Evolutionary conservation across 2,329 filamentous ascomycete species (phyloP).

Genomic region (Corynespora cassiicola): DNA sequence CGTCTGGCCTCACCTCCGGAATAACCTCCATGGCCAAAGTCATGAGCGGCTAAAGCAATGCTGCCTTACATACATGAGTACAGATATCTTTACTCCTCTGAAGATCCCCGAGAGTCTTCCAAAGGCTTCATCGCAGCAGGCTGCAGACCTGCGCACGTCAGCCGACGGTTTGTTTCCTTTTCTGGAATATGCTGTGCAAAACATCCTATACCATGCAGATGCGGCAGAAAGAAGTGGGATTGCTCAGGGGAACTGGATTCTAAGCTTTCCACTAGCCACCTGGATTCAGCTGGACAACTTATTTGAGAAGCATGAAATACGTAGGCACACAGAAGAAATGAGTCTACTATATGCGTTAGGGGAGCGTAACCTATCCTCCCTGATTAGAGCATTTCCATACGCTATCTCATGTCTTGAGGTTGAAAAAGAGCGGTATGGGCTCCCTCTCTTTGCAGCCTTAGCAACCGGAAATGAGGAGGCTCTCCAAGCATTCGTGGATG

Average conservation of each 20-base stretch:
- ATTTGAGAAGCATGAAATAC: slow-evolving; percentile 29
- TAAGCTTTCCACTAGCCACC: slow-evolving; percentile 21
- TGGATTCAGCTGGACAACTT: slow-evolving; percentile 42
- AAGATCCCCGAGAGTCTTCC: slow-evolving; percentile 7
- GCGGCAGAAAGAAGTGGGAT: slow-evolving; percentile 33
- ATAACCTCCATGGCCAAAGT: too few species aligned
- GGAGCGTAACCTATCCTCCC: slow-evolving; percentile 20
- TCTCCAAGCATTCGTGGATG: slow-evolving; percentile 10
- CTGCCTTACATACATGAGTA: slow-evolving; percentile 49
- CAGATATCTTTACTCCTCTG: slow-evolving; percentile 18
- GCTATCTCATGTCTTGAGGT: slow-evolving; percentile 20
- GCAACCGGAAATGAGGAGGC: slow-evolving; percentile 36
- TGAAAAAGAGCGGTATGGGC: slow-evolving; percentile 33
- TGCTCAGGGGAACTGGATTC: slow-evolving; percentile 13
- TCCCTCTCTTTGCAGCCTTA: slow-evolving; percentile 47
- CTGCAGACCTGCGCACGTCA: slow-evolving; percentile 10
- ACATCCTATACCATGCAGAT: slow-evolving; percentile 54
- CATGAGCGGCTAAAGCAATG: slow-evolving; percentile 50
- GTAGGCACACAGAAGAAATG: slow-evolving; percentile 14
- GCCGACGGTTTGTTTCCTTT: slow-evolving; percentile 49
- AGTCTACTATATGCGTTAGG: slow-evolving; percentile 23
- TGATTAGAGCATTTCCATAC: slow-evolving; percentile 38
- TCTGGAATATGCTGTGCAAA: slow-evolving; percentile 51
- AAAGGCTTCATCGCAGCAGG: slow-evolving; percentile 13
- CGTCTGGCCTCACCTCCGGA: slow-evolving; percentile 36